Evolutionary conservation across 2,329 filamentous ascomycete species (phyloP).

Genomic region (Venturia aucupariae): DNA sequence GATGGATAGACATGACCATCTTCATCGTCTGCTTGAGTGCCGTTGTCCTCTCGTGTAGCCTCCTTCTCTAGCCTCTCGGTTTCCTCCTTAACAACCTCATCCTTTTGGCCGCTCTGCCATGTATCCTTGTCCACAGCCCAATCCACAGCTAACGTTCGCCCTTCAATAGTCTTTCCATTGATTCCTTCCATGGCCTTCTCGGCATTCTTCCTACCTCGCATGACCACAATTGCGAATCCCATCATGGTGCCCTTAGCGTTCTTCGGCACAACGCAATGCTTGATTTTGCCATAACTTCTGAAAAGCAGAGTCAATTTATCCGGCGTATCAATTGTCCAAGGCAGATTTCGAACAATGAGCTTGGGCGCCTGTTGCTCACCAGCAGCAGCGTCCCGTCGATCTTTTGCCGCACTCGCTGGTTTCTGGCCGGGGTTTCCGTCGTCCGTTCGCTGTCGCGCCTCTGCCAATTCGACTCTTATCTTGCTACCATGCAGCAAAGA

Average conservation of each 20-base stretch:
- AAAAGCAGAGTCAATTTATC: conserved; percentile 76
- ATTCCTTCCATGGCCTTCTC: conserved; percentile 76
- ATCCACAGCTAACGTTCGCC: conserved; percentile 81
- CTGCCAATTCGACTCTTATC: conserved; percentile 78
- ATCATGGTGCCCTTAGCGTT: conserved; percentile 45
- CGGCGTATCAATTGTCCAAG: conserved; percentile 86
- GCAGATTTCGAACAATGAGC: conserved; percentile 85
- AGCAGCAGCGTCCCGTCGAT: conserved; percentile 33
- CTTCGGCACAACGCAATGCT: conserved; percentile 75
- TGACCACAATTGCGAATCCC: conserved; percentile 87
- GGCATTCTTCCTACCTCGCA: conserved; percentile 82
- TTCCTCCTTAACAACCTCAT: conserved; percentile 23
- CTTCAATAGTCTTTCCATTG: conserved; percentile 86
- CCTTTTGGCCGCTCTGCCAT: conserved; percentile 57
- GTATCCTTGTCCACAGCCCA: conserved; percentile 90
- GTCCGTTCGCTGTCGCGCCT: conserved; percentile 64
- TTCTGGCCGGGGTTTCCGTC: conserved; percentile 27
- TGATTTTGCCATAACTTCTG: conserved; percentile 82
- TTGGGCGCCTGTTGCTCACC: conserved; percentile 53
- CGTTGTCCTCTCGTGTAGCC: conserved; percentile 28
- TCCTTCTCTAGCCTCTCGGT: conserved; percentile 21
- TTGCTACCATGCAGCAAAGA: conserved; percentile 68
- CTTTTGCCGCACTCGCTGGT: conserved; percentile 51
- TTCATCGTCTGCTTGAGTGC: conserved; percentile 32
- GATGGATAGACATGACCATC: conserved; percentile 34